A percentile compares a stretch with the other conserved stretches of the same genome.
These are phyloP conservation scores for Hypoxylon trugodes DNA, from an alignment of 495 filamentous ascomycete species.

Conservation along the genomic window DNA sequence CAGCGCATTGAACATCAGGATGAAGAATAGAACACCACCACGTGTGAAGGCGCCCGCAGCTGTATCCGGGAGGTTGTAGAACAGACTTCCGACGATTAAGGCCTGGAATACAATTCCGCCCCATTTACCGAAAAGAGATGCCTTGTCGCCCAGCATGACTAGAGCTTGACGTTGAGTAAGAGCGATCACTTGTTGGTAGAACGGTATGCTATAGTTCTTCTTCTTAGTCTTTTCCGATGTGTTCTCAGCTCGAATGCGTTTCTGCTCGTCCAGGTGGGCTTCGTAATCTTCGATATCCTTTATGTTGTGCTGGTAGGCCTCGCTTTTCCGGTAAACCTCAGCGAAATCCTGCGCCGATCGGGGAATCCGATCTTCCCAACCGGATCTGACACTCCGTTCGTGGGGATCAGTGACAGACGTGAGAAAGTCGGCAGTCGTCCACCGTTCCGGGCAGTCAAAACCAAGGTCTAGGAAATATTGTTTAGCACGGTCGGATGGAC, in stretches of 20 bases:
- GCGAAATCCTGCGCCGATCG: constrained; percentile 77
- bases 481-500: constrained; percentile 63
- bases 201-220: constrained; percentile 74
- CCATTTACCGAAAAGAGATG: constrained; percentile 66
- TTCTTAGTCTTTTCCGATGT: constrained; percentile 58
- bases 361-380: constrained; percentile 70
- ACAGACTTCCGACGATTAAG: constrained; percentile 79
- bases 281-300: constrained; percentile 60
- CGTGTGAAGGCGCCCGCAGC: constrained; percentile 62
- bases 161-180: constrained; percentile 73
- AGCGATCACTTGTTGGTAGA: constrained; percentile 71
- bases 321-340: constrained; percentile 64
- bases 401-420: constrained; percentile 75
- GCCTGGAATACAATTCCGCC: constrained; percentile 66
- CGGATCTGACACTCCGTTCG: constrained; percentile 67
- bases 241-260: constrained; percentile 59
- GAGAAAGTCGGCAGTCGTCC: constrained; percentile 75
- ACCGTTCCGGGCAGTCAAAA: constrained; percentile 61
- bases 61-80: constrained; percentile 73
- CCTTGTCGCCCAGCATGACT: constrained; percentile 57
- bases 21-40: constrained; percentile 71
- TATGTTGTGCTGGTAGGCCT: constrained; percentile 55
- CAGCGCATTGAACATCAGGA: constrained; percentile 81
- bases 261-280: constrained; percentile 40
- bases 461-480: constrained; percentile 70